phyloP scores from a whole-genome alignment of 1,139 yeast species.

The Kurtzmaniella quercitrusa region DNA sequence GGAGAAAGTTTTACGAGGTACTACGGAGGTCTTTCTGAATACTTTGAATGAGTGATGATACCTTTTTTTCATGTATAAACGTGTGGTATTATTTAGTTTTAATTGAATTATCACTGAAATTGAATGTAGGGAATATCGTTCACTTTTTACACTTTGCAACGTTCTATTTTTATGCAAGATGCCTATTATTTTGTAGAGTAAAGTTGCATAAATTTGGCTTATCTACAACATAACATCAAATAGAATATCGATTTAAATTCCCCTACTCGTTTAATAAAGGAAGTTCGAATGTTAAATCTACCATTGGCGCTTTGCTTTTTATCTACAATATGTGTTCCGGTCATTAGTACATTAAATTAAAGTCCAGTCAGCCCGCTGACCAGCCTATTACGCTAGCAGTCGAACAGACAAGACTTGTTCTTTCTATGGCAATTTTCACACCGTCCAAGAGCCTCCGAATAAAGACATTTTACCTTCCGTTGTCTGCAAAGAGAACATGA shows the following conservation, averaged over 20 bases:
- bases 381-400: constrained; percentile 8
- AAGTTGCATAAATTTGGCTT: no score
- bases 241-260: no score
- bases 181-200: no score
- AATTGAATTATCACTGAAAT: not conserved
- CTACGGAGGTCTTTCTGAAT: not conserved
- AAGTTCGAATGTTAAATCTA: no score
- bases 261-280: no score
- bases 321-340: no score
- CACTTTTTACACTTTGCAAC: no score
- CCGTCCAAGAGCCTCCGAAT: constrained; percentile 21
- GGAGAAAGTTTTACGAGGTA: constrained; percentile 2
- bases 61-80: constrained; percentile 1
- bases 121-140: no score
- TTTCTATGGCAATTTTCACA: constrained; percentile 39
- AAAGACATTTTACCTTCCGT: constrained; percentile 37
- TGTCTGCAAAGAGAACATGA: constrained; percentile 36
- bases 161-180: no score
- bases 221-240: no score
- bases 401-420: constrained; percentile 31
- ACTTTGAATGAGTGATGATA: not conserved
- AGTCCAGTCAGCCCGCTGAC: constrained; percentile 3
- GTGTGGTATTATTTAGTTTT: not conserved
- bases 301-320: no score
- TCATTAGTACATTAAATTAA: not conserved